phyloP scores from a whole-genome alignment of 1,284 basidiomycete species.

The Exsudoporus floridanus region DNA sequence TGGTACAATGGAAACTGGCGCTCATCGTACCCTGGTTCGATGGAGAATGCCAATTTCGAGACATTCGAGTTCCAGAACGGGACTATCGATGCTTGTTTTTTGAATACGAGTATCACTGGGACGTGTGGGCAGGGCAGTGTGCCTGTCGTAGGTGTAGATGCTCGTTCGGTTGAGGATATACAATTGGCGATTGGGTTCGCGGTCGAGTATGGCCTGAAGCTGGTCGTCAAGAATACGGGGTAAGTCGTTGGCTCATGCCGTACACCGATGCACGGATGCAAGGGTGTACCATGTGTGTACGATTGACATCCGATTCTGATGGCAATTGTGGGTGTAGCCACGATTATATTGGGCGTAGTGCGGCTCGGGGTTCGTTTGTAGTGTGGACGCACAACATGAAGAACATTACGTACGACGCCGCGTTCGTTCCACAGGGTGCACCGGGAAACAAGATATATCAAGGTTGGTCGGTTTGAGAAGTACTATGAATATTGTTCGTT shows the following conservation, averaged over 20 bases:
- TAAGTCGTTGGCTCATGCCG: constrained; percentile 23
- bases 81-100: constrained; percentile 42
- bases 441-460: constrained; percentile 12
- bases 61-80: constrained; percentile 40
- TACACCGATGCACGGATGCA: too few relatives aligned
- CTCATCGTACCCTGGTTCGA: constrained; percentile 40
- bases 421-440: constrained; percentile 37
- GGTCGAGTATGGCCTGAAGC: constrained; percentile 38
- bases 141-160: constrained; percentile 45
- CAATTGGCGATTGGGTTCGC: constrained; percentile 35
- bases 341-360: constrained; percentile 41
- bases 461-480: too few relatives aligned
- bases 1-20: constrained; percentile 41
- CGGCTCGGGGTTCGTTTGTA: constrained; percentile 38
- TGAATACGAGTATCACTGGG: constrained; percentile 39
- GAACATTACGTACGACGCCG: constrained; percentile 33
- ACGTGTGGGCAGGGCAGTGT: constrained; percentile 44
- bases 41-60: constrained; percentile 43
- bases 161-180: constrained; percentile 36
- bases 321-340: constrained; percentile 19
- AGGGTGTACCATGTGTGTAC: too few relatives aligned
- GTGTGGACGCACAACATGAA: constrained; percentile 45
- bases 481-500: neutral
- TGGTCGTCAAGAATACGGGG: constrained; percentile 51
- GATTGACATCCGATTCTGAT: too few relatives aligned